Percentiles rank a stretch among this genome's conserved stretches.
phyloP scores from a whole-genome alignment of 179 eudicot genomes.

The Patellifolia procumbens region DNA sequence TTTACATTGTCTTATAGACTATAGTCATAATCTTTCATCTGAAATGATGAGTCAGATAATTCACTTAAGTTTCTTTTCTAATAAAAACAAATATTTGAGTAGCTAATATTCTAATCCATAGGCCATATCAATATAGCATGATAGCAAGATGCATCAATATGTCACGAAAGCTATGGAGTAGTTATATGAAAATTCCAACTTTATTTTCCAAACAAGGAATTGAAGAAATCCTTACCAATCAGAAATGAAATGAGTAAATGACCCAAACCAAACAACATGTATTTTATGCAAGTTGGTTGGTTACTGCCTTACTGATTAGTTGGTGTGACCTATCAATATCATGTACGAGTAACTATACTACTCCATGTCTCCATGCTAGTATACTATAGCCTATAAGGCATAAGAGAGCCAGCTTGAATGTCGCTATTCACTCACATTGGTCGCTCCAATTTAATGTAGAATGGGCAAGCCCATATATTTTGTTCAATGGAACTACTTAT shows the following conservation, averaged over 20 bases:
- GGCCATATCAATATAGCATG: too few relatives aligned
- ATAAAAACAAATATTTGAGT: too few relatives aligned
- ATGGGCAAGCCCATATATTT: conserved; percentile 1
- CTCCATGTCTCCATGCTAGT: too few relatives aligned
- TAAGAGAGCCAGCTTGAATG: conserved; percentile 2
- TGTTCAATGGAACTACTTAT: neutral
- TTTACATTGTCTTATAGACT: too few relatives aligned
- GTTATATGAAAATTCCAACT: neutral
- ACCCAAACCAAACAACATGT: neutral
- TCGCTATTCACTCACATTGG: neutral
- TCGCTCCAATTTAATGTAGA: neutral
- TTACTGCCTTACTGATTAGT: too few relatives aligned
- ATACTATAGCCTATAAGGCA: too few relatives aligned
- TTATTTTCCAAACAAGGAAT: neutral
- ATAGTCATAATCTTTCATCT: too few relatives aligned
- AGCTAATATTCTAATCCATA: too few relatives aligned
- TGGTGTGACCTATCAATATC: neutral
- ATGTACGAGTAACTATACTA: neutral
- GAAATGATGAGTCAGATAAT: too few relatives aligned
- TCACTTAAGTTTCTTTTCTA: too few relatives aligned
- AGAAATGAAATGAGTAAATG: too few relatives aligned
- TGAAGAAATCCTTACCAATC: neutral
- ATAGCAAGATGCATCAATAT: too few relatives aligned
- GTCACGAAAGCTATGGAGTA: neutral
- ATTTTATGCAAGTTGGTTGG: neutral